phyloP scores from a whole-genome alignment of 1,284 basidiomycete species.

The Irpex sp. region DNA sequence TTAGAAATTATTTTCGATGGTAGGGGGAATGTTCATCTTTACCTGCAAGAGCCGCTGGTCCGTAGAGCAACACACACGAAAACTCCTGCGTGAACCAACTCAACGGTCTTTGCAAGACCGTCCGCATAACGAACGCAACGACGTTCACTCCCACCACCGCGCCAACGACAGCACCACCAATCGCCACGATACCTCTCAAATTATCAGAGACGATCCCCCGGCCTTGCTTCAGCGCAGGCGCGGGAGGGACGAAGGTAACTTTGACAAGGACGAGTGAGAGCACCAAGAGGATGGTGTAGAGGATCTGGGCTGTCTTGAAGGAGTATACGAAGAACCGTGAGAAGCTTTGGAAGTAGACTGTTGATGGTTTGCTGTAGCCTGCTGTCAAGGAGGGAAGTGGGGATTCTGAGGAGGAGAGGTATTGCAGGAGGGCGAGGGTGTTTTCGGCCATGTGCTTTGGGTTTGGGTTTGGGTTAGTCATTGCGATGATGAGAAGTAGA shows the following conservation, averaged over 20 bases:
- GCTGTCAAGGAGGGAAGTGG: conserved; percentile 58
- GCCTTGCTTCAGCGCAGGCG: conserved; percentile 33
- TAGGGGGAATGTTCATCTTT: not conserved
- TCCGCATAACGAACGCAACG: conserved; percentile 71
- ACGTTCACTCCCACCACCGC: conserved; percentile 65
- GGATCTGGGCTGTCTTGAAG: conserved; percentile 64
- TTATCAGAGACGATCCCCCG: conserved; percentile 38
- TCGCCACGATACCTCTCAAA: conserved; percentile 38
- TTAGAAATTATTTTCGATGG: not conserved
- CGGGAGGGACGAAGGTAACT: conserved; percentile 29
- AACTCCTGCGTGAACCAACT: conserved; percentile 82
- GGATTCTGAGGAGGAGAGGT: conserved; percentile 72
- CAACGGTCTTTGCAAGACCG: conserved; percentile 62
- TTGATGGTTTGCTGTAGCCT: conserved; percentile 55
- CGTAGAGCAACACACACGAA: conserved; percentile 74
- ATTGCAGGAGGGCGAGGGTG: conserved; percentile 75
- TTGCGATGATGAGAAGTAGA: not conserved
- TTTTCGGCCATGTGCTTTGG: conserved; percentile 86
- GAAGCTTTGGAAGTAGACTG: conserved; percentile 77
- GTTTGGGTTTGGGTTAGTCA: not conserved
- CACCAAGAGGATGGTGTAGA: conserved; percentile 57
- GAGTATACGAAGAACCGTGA: conserved; percentile 74
- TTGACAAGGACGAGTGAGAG: conserved; percentile 45
- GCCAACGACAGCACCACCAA: conserved; percentile 49
- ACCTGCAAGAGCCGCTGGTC: conserved; percentile 71